Base-by-base conservation (phyloP, 192 early-diverging fungal species). In the Coemansia sp. region DNA sequence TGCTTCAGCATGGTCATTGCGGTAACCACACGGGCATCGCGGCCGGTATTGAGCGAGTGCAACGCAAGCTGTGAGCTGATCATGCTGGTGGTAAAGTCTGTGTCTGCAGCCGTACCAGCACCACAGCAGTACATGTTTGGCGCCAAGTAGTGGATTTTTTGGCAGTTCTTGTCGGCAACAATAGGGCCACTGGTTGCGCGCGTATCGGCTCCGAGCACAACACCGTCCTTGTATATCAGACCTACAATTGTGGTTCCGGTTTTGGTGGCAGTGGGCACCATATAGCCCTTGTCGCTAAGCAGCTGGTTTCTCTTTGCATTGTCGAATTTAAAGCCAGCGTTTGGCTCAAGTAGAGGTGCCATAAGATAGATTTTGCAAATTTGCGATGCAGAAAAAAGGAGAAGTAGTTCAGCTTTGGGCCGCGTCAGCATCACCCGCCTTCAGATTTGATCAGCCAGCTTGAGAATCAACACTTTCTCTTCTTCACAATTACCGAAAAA, bases 101-200 rank as follows among this genome's bases (percentile, higher is more conserved):
- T 96, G 81, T 99, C 96, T 18, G 96, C 96, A n/a, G 96, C 96
- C 12, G 96, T 99, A 61, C 96, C 94, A 20, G 94, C 96, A 53
- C 96, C 94, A 66, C 93, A 93, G 79, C 94, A 97, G 82, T 96
- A 89, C 85, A 95, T 94, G 79, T 99, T 99, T 58, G 94, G 94
- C 38, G 93, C 90, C 42, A 99, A 67, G 64, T 94, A 96, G 82
- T 96, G 94, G 53, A 99, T 94, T 83, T 99, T 99, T 80, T 91
- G 85, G 79, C 94, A 97, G 80, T 99, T 97, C 81, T 99, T 99
- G 83, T 99, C 94, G 1, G 92, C 91, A 9, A 99, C 94, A 64
- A 96, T 97, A 17, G 94, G 83, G 16, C 92, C 96, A 32, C 84
- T 84, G 8, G 96, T 99, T 21, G 96, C 93, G 67, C 96, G 88